Base-by-base conservation (phyloP, 768 basidiomycete genomes). In the Boletus sp. region DNA sequence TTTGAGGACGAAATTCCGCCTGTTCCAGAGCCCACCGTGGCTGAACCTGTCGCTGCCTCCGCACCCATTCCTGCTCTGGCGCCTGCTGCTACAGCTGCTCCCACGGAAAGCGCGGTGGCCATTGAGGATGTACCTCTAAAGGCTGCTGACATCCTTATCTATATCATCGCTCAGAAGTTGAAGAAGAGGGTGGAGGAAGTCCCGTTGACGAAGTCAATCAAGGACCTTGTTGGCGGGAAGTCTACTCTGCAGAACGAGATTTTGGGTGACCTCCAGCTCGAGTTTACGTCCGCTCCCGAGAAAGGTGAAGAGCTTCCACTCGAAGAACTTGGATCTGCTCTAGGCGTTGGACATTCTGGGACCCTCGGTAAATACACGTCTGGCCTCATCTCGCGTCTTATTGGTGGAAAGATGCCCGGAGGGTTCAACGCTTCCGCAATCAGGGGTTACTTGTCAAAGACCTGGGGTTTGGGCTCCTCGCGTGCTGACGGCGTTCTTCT, bases 231-330 rank as follows among this genome's bases (percentile, higher is more conserved):
- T 46, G 94, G 94, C 30, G 97, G 97, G 62, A 99, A 99, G 76
- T 98, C 96, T 17, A 99, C 97, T 0, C 79, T 99, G 57, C 97
- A 98, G 76, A 99, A 99, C 71, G 97, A 99, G 72, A 98, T 99
- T 59, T 78, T 99, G 44, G 97, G 97, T 47, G 97, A 98, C 69
- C 81, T 99, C 39, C 94, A 97, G 68, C 84, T 92, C 65, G 97
- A 99, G 71, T 99, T 99, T 71, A 67, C 86, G 5, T 91, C 92
- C 8, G 93, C 96, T 1, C 97, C 97, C 0, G 97, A 99, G 78
- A 99, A 98, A 78, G 94, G 92, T 10, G 97, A 99, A 72, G 97
- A 99, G 66, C 82, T 99, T 41, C 89, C 97, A 36, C 84, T 99
- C 49, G 94, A 98, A 64, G 97, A 99, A 70, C 86, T 99, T 10